Evolutionary conservation across 306 rosid genomes (phyloP), one percentile per base, ranked within the genome.

Genomic region (Gillenia trifoliata): DNA sequence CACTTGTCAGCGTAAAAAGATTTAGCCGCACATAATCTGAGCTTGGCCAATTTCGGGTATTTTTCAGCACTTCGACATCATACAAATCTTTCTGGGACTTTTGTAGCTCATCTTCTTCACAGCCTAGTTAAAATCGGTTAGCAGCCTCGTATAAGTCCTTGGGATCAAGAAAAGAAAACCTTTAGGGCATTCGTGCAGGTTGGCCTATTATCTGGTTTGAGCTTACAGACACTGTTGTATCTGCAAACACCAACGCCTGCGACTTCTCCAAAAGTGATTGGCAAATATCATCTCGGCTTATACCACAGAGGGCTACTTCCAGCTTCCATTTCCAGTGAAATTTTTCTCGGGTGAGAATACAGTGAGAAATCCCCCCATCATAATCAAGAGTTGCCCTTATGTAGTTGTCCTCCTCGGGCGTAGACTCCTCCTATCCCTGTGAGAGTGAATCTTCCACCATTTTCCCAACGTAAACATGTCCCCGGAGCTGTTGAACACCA

Each of bases 281-380:
- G 86, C 60, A 82, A 1, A 87, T 82, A 61, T 84, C 77, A 6
- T 68, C 81, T 7, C 3, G 83, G 88, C 2, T 6, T 2, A 11
- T 68, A 72, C 85, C 74, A 66, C 4, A 74, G n/a, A 13, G 34
- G 8, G n/a, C n/a, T n/a, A 11, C 6, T n/a, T 81, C 86, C 86
- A 83, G 23, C 72, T 70, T 61, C 17, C 75, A 67, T 36, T 47
- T 1, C 34, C 63, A 20, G 43, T 28, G 11, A 67, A 65, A 70
- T 3, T 68, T 79, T 67, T 88, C 0, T n/a, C n/a, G 82, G 85
- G 63, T 78, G 30, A 23, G 4, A 66, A 74, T 70, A 75, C 25
- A n/a, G 74, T 63, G 66, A 86, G 68, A 71, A 88, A 86, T n/a
- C n/a, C 78, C 80, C 17, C 87, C 92, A 80, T 88, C 84, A 73